These are phyloP conservation scores for Monilinia aucupariae DNA, from an alignment of 2,329 filamentous ascomycete genomes.

Conservation along the genomic window DNA sequence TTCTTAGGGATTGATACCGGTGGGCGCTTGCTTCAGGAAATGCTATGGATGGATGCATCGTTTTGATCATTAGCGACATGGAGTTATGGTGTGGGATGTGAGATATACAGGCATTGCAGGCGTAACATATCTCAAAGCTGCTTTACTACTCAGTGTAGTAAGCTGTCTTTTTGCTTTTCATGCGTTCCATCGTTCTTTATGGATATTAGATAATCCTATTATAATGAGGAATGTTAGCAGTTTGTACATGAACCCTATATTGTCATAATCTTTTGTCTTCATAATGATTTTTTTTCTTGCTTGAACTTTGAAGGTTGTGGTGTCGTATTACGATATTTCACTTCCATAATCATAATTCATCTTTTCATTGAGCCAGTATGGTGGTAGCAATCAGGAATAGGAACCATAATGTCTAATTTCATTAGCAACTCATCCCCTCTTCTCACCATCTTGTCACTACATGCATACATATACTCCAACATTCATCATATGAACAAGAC, in stretches of 20 bases:
- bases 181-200: constrained; percentile 2
- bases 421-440: too few species aligned
- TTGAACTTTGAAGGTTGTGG: background rate
- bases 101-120: constrained; percentile 17
- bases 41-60: constrained; percentile 13
- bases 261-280: background rate
- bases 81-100: constrained; percentile 14
- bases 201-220: background rate
- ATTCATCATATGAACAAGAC: too few species aligned
- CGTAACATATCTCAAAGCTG: constrained; percentile 9
- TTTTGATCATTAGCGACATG: constrained; percentile 17
- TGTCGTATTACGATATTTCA: background rate
- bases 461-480: too few species aligned
- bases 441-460: too few species aligned
- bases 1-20: constrained; percentile 7
- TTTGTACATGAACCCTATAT: constrained; percentile 7
- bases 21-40: constrained; percentile 3
- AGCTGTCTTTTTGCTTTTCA: background rate
- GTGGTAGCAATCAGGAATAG: background rate
- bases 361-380: background rate
- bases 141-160: background rate
- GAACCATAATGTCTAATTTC: too few species aligned
- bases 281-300: too few species aligned
- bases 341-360: background rate
- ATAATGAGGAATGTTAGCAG: background rate